Conservation (phyloP, 179 eudicot genomes). For the Monotropa hypopitys region DNA sequence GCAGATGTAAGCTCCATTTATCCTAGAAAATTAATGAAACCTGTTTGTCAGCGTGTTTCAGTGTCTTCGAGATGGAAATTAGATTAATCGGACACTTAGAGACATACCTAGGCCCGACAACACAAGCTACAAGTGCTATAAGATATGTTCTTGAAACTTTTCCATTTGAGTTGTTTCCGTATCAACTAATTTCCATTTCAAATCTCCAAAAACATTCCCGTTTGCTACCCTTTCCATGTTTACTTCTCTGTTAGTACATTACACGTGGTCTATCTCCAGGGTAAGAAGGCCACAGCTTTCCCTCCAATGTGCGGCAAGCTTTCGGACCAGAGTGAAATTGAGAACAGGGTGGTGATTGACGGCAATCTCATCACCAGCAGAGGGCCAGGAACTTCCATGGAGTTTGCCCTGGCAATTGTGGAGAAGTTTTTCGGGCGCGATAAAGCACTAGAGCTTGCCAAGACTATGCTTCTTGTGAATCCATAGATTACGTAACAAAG, state of each 20-base stretch:
- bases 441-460: constrained; percentile 67
- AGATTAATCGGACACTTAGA: too few species aligned
- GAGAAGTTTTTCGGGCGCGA: constrained; percentile 68
- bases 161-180: background rate
- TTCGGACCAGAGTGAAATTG: constrained; percentile 57
- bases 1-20: background rate
- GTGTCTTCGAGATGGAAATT: too few species aligned
- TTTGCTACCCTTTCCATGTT: background rate
- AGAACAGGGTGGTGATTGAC: constrained; percentile 78
- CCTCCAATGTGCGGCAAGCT: constrained; percentile 83
- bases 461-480: constrained; percentile 36
- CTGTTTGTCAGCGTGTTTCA: background rate
- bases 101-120: too few species aligned
- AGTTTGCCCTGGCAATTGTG: constrained; percentile 66
- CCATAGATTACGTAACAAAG: background rate
- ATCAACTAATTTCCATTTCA: background rate
- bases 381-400: constrained; percentile 90
- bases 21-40: background rate
- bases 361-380: constrained; percentile 88
- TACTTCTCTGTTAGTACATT: background rate
- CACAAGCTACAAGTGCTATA: background rate
- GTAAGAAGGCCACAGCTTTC: constrained; percentile 83
- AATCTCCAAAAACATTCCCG: background rate
- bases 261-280: constrained; percentile 29
- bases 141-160: background rate